phyloP scores from a whole-genome alignment of 768 basidiomycete genomes.

The Boletellus sp. region DNA sequence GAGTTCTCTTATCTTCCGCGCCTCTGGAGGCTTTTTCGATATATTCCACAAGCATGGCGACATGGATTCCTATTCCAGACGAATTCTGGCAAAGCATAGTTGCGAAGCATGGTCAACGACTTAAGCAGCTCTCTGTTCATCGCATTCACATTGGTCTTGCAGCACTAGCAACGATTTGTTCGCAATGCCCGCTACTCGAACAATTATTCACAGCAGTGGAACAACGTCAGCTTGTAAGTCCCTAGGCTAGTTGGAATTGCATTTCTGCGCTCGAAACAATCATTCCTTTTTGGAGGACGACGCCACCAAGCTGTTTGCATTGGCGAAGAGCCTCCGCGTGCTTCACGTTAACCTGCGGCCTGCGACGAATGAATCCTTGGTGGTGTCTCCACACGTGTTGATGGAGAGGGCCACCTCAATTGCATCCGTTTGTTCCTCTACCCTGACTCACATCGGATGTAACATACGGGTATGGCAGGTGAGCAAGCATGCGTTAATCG shows the following conservation, averaged over 20 bases:
- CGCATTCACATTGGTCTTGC: constrained; percentile 53
- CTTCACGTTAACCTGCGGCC: constrained; percentile 59
- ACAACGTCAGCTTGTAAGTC: constrained; percentile 42
- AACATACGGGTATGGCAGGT: constrained; percentile 73
- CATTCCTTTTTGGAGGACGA: constrained; percentile 12
- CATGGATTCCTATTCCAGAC: constrained; percentile 39
- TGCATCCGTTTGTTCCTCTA: constrained; percentile 46
- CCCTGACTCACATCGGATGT: constrained; percentile 60
- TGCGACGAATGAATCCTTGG: constrained; percentile 12
- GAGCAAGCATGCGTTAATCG: constrained; percentile 11
- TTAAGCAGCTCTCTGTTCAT: constrained; percentile 60
- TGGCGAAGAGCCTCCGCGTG: constrained; percentile 45
- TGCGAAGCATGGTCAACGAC: constrained; percentile 43
- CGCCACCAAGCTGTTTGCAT: constrained; percentile 34
- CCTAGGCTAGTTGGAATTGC: neutral
- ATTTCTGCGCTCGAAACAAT: neutral
- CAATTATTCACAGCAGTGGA: constrained; percentile 62
- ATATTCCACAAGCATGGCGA: constrained; percentile 46
- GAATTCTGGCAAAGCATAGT: constrained; percentile 53
- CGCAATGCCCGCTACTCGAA: constrained; percentile 48
- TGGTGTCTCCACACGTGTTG: constrained; percentile 15
- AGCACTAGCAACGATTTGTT: constrained; percentile 53
- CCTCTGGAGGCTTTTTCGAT: constrained; percentile 62
- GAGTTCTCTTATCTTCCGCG: constrained; percentile 41
- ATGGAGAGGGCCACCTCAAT: constrained; percentile 42